Evolutionary conservation across 805 yeast genomes (phyloP), one percentile per base, ranked within the genome.

Genomic region (Zygosaccharomyces kombuchaensis): DNA sequence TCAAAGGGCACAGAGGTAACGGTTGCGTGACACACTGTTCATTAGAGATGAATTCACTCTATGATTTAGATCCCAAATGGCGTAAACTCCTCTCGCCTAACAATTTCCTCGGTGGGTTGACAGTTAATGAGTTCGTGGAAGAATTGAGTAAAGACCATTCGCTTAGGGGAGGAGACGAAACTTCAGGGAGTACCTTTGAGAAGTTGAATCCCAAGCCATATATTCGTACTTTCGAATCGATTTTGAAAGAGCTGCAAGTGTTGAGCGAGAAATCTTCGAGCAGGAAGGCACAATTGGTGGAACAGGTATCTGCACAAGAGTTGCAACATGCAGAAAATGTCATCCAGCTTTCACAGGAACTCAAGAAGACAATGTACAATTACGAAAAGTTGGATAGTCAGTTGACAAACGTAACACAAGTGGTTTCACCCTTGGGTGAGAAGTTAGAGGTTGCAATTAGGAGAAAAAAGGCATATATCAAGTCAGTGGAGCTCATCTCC

Each of bases 141-240:
- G 84, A 80, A 57, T 69, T 90, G 53, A 78, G 90, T 50, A 80
- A 80, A 58, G 84, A 82, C 57, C 86, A 84, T 35, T 34, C 56
- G 2, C 36, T 56, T 22, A 52, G 53, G 40, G 47, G 45, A 13
- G 34, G 46, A 3, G 32, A 40, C 9, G 34, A 14, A 36, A 54
- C 29, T 31, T 34, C 37, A 37, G 49, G 39, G 38, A 48, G 31
- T 25, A 54, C 35, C 39, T 53, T 38, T 48, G 59, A 54, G 32
- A 60, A 54, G 37, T 66, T 88, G 44, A 96, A 93, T 59, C 96
- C 98, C 1, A 88, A 87, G 58, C 98, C 98, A 1, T 93, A 87
- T 61, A 91, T 91, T 38, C 77, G 96, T 54, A 87, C 96, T 0
- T 90, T 93, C 63, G 97, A 91, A 61, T 80, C 90, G 1, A 87